Conservation (phyloP, 106 monocot genomes). For the Cymbidium sinense region DNA sequence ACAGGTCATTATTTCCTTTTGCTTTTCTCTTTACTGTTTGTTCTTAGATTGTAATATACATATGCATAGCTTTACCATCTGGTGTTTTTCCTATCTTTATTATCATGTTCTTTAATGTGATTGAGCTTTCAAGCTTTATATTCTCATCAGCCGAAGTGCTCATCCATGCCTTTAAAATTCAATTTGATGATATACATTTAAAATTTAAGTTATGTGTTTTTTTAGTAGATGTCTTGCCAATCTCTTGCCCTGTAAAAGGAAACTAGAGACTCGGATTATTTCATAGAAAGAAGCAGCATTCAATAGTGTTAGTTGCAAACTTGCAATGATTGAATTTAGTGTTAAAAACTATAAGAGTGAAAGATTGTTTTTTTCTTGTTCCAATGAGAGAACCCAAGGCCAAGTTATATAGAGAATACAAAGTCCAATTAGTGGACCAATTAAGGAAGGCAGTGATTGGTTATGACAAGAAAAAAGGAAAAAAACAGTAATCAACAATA, state of each 20-base stretch:
- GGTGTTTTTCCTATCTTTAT: not conserved
- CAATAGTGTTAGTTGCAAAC: no score
- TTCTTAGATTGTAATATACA: not conserved
- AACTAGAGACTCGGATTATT: not conserved
- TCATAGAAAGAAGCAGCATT: not conserved
- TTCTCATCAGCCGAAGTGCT: not conserved
- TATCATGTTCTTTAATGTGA: constrained; percentile 1
- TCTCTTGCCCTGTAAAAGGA: not conserved
- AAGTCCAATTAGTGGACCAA: no score
- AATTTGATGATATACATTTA: not conserved
- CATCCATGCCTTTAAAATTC: not conserved
- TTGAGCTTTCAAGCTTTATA: not conserved
- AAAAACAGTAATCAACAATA: no score
- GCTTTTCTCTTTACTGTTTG: not conserved
- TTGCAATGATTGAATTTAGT: no score
- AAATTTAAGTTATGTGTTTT: not conserved
- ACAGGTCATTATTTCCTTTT: constrained; percentile 29
- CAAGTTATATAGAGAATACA: no score
- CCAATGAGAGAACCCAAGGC: no score
- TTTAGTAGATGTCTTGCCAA: not conserved
- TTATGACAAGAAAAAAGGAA: no score
- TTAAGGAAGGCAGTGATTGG: no score
- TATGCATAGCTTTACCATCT: not conserved
- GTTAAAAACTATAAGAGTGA: no score
- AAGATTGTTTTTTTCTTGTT: no score